Conservation (phyloP, 345 rosid genomes). For the Psidium friedrichsthalianum region DNA sequence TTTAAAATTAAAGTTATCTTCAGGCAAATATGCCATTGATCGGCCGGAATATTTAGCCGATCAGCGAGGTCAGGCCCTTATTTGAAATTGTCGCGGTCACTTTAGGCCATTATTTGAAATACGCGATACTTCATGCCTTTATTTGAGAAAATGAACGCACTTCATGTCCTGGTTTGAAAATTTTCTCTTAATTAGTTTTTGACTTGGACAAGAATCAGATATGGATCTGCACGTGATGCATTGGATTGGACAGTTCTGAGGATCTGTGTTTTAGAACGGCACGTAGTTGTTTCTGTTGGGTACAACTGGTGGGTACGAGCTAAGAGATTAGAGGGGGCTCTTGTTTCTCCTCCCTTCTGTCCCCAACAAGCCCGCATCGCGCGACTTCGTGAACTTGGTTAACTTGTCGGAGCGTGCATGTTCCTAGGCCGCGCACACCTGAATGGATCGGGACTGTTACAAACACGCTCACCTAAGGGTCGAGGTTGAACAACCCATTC, state of each 20-base stretch:
- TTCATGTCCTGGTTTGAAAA: too few relatives aligned
- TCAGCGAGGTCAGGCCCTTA: too few relatives aligned
- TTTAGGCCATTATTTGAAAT: too few relatives aligned
- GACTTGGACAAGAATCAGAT: background rate
- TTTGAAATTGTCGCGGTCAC: too few relatives aligned
- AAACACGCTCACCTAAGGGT: background rate
- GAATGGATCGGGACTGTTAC: background rate
- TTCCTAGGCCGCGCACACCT: background rate
- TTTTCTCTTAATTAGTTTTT: background rate
- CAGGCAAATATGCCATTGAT: too few relatives aligned
- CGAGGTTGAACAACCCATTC: background rate
- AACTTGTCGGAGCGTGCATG: background rate
- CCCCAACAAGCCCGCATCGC: background rate
- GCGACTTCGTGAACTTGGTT: background rate
- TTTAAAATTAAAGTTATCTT: too few relatives aligned
- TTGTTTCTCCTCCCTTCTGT: background rate
- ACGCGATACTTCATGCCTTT: too few relatives aligned
- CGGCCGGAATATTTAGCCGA: too few relatives aligned
- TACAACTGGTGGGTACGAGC: background rate
- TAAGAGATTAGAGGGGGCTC: background rate
- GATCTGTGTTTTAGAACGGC: background rate
- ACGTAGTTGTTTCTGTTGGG: background rate
- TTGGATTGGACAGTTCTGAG: background rate
- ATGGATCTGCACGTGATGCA: background rate
- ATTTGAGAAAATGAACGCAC: too few relatives aligned